Evolutionary conservation across 1,284 basidiomycete genomes (phyloP).

Genomic region (Heterobasidion occidentale): DNA sequence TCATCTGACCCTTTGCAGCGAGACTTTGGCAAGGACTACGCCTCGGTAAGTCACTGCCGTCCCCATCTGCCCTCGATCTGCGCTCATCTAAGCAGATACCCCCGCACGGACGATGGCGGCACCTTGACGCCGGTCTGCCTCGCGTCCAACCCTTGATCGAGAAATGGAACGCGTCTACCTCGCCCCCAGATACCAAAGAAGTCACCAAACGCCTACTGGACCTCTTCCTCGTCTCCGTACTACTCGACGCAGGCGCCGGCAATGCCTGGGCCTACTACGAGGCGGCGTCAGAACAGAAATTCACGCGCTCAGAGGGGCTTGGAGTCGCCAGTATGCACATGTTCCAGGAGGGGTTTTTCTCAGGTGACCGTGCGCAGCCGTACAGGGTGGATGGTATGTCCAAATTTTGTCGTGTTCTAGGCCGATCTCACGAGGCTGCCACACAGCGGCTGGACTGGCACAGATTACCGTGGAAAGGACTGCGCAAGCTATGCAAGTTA

Average conservation of each 20-base stretch:
- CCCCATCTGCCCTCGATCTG: not conserved
- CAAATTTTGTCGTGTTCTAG: not conserved
- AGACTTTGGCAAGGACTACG: constrained; percentile 73
- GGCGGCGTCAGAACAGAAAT: constrained; percentile 44
- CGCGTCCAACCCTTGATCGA: constrained; percentile 56
- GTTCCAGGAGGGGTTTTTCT: constrained; percentile 82
- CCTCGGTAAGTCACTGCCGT: constrained; percentile 36
- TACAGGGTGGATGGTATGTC: constrained; percentile 70
- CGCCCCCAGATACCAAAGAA: constrained; percentile 49
- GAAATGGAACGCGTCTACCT: constrained; percentile 42
- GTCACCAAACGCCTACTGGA: constrained; percentile 74
- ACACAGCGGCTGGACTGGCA: constrained; percentile 63
- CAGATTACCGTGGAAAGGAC: constrained; percentile 57
- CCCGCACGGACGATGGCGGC: constrained; percentile 88
- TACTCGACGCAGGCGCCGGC: constrained; percentile 92
- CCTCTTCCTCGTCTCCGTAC: constrained; percentile 87
- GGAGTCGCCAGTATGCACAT: constrained; percentile 89
- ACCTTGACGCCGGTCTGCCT: constrained; percentile 65
- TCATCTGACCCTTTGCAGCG: constrained; percentile 38
- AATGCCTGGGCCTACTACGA: constrained; percentile 78
- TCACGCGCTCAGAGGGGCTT: constrained; percentile 82
- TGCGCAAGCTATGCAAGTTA: constrained; percentile 77
- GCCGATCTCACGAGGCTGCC: not conserved
- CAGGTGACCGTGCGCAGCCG: constrained; percentile 53
- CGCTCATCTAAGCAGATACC: constrained; percentile 49